A percentile compares a stretch with the other conserved stretches of the same genome.
phyloP scores from a whole-genome alignment of 2,329 filamentous ascomycete genomes.

The Penicillium sp. region DNA sequence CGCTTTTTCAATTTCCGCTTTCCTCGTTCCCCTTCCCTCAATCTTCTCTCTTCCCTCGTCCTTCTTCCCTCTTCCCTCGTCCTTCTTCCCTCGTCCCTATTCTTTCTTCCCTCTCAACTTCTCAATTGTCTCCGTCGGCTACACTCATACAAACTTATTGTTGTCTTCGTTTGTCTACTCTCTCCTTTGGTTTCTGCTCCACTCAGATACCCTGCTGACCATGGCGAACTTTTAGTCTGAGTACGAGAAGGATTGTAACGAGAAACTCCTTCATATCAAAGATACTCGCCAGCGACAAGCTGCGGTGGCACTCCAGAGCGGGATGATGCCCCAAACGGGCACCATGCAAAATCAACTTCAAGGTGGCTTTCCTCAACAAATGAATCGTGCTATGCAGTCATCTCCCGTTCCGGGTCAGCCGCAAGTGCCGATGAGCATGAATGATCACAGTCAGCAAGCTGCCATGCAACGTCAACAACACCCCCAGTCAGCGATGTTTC shows the following conservation, averaged over 20 bases:
- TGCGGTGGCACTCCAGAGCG: slow-evolving; percentile 25
- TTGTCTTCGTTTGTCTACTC: no score
- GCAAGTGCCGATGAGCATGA: slow-evolving; percentile 35
- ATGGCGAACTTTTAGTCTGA: slow-evolving; percentile 26
- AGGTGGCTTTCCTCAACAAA: slow-evolving; percentile 46
- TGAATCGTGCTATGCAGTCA: slow-evolving; percentile 48
- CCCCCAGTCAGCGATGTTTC: slow-evolving; percentile 28
- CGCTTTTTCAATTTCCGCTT: no score
- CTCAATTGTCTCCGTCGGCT: no score
- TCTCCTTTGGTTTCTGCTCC: no score
- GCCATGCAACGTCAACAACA: slow-evolving; percentile 35
- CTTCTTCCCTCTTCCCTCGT: no score
- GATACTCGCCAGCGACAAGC: slow-evolving; percentile 43
- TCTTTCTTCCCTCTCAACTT: no score
- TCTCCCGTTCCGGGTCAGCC: slow-evolving; percentile 44
- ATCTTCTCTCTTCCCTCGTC: no score
- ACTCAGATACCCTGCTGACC: no score
- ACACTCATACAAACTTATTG: no score
- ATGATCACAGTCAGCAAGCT: slow-evolving; percentile 29
- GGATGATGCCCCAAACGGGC: slow-evolving; percentile 25
- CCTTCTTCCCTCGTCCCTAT: no score
- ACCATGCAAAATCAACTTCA: slow-evolving; percentile 38
- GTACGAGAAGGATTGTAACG: slow-evolving; percentile 42
- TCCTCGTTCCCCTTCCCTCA: no score
- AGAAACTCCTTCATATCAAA: slow-evolving; percentile 43